phyloP scores from a whole-genome alignment of 108 stramenopile species.

The Aurantiochytrium sp. region DNA sequence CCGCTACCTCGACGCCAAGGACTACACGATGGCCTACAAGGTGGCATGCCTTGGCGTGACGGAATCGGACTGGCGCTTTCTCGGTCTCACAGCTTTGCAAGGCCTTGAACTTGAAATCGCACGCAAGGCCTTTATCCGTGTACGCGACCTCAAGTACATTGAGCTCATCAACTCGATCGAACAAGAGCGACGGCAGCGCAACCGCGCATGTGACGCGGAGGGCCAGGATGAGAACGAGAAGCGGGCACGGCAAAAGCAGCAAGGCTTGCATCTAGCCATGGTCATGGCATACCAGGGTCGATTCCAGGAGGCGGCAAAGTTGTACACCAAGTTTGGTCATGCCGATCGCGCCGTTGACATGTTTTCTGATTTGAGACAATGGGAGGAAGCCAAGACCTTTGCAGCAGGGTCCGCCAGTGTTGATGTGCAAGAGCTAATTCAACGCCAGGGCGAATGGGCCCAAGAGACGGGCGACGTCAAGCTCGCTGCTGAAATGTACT shows the following conservation, averaged over 20 bases:
- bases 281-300: conserved; percentile 43
- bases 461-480: conserved; percentile 44
- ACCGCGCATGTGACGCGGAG: background rate
- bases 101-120: conserved; percentile 34
- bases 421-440: conserved; percentile 34
- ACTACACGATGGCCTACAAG: conserved; percentile 38
- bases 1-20: conserved; percentile 34
- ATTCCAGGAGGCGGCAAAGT: conserved; percentile 53
- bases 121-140: conserved; percentile 40
- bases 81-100: conserved; percentile 42
- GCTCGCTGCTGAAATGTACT: conserved; percentile 39
- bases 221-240: background rate
- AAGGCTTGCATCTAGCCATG: conserved; percentile 30
- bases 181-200: conserved; percentile 12
- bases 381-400: conserved; percentile 55
- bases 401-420: conserved; percentile 31
- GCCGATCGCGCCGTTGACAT: conserved; percentile 43
- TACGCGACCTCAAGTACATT: conserved; percentile 44
- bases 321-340: conserved; percentile 34
- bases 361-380: conserved; percentile 50
- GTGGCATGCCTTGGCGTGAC: conserved; percentile 57
- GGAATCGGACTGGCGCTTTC: conserved; percentile 48
- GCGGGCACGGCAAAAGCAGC: background rate
- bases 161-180: conserved; percentile 34
- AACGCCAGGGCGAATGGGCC: conserved; percentile 49